Percentiles rank a stretch among this genome's conserved stretches.
phyloP scores from a whole-genome alignment of 257 asterid genomes.

The Ocimum tenuiflorum region DNA sequence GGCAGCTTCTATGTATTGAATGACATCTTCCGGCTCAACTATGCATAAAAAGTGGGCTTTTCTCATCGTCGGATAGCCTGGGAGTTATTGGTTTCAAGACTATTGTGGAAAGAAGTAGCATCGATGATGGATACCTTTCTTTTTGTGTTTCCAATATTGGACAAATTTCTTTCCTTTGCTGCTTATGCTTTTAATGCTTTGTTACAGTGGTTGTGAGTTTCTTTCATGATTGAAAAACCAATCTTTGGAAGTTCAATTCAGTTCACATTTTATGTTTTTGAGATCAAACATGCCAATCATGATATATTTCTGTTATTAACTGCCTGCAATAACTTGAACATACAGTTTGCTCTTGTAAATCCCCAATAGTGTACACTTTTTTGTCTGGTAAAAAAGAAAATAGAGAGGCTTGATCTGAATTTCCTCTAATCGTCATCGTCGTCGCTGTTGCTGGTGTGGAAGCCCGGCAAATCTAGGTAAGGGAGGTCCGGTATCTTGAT shows the following conservation, averaged over 20 bases:
- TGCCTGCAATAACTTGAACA: too few relatives aligned
- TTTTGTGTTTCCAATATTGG: neutral
- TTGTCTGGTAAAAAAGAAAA: too few relatives aligned
- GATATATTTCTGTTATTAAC: too few relatives aligned
- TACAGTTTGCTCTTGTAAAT: too few relatives aligned
- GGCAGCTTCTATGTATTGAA: slow-evolving; percentile 34
- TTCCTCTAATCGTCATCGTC: slow-evolving; percentile 19
- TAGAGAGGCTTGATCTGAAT: neutral
- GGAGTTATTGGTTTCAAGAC: slow-evolving; percentile 3
- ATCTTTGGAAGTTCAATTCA: neutral
- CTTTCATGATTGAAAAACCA: neutral
- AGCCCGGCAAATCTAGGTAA: slow-evolving; percentile 34
- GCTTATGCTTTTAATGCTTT: slow-evolving; percentile 6
- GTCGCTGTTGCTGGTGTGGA: slow-evolving; percentile 21
- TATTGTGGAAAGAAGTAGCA: neutral
- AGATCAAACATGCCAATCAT: too few relatives aligned
- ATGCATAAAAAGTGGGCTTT: slow-evolving; percentile 10
- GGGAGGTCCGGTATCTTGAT: slow-evolving; percentile 42
- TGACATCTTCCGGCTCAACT: slow-evolving; percentile 36
- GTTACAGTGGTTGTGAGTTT: slow-evolving; percentile 1
- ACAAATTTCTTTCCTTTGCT: neutral
- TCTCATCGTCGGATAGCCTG: neutral
- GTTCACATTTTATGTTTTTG: too few relatives aligned
- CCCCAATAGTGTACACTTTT: too few relatives aligned
- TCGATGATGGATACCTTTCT: neutral